Conservation (phyloP, 257 asterid genomes). For the Nicotiana sylvestris region DNA sequence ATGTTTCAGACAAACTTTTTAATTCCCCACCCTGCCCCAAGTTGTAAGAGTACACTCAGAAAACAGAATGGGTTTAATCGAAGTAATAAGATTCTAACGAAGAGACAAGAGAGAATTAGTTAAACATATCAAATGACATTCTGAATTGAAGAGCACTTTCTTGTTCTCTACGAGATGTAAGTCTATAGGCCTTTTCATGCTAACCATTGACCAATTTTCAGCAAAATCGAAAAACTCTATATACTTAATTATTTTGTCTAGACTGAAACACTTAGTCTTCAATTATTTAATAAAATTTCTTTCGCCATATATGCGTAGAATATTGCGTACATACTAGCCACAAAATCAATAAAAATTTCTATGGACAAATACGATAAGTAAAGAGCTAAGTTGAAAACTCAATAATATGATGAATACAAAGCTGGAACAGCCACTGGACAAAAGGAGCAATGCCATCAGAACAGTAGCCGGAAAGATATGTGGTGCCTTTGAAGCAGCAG, state of each 20-base stretch:
- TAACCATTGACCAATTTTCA: not conserved
- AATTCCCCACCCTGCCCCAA: not conserved
- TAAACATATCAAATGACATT: not conserved
- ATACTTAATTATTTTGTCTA: not conserved
- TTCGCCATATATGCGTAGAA: not conserved
- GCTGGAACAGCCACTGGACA: not conserved
- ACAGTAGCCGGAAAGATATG: not conserved
- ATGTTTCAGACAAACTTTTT: not conserved
- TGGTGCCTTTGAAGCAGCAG: conserved; percentile 6
- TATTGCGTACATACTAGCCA: not conserved
- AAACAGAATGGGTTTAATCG: not conserved
- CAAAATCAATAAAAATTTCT: not conserved
- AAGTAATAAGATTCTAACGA: not conserved
- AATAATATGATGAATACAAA: not conserved
- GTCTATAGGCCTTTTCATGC: not conserved
- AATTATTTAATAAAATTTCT: no score
- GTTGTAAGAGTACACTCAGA: not conserved
- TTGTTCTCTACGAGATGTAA: not conserved
- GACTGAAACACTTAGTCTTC: not conserved
- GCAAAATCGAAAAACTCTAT: not conserved
- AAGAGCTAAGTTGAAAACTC: not conserved
- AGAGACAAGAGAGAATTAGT: not conserved
- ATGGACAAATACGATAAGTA: not conserved
- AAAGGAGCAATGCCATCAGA: not conserved
- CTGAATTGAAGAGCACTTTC: not conserved